Evolutionary conservation across 495 filamentous ascomycete species (phyloP).

Genomic region (Daldinia concentrica): DNA sequence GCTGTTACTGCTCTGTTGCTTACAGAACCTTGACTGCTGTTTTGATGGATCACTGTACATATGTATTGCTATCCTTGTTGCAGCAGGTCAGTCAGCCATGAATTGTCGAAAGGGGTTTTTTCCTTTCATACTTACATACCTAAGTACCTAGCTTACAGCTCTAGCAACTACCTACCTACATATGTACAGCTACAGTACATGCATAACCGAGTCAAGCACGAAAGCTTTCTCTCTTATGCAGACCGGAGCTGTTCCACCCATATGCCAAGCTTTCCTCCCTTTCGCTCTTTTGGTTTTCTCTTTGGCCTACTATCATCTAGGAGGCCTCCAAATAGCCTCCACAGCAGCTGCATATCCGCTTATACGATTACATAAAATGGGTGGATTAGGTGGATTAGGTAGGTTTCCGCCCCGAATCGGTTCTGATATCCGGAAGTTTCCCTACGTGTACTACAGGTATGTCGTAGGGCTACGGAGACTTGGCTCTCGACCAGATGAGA

Average conservation of each 20-base stretch:
- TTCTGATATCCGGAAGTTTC: conserved; percentile 12
- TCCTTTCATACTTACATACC: not conserved
- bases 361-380: conserved; percentile 27
- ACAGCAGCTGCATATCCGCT: conserved; percentile 19
- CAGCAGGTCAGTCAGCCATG: conserved; percentile 33
- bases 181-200: conserved; percentile 41
- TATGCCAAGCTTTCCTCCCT: conserved; percentile 29
- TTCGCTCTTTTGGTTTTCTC: conserved; percentile 12
- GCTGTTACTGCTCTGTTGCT: conserved; percentile 18
- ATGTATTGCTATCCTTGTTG: conserved; percentile 28
- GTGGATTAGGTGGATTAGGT: not conserved
- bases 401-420: conserved; percentile 25
- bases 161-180: no score
- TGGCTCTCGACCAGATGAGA: conserved; percentile 33
- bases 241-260: conserved; percentile 29
- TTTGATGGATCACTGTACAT: conserved; percentile 23
- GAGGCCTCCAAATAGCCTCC: conserved; percentile 36
- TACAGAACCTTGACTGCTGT: conserved; percentile 23
- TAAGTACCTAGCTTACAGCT: conserved; percentile 18
- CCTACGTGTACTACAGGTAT: conserved; percentile 25
- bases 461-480: conserved; percentile 35
- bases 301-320: conserved; percentile 22
- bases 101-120: conserved; percentile 26
- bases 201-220: conserved; percentile 29
- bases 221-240: conserved; percentile 31